Conservation (phyloP, 2,329 filamentous ascomycete genomes). For the Rutstroemia sp. region DNA sequence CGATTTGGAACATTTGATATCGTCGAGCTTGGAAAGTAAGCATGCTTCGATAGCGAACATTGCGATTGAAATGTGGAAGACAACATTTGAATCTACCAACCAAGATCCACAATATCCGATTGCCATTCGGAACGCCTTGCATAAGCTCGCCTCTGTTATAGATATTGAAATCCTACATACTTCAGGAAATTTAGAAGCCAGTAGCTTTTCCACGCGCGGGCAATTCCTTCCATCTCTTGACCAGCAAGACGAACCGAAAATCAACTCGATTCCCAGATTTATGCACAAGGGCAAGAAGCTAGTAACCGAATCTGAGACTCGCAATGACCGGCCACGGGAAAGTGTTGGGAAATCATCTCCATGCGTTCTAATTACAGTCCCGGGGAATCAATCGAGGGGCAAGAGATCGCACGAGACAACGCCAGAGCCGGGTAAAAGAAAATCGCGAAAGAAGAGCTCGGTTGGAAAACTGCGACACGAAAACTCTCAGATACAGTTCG, state of each 20-base stretch:
- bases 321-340: neutral
- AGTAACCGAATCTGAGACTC: too few species aligned
- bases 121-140: slow-evolving; percentile 53
- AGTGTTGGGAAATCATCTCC: slow-evolving; percentile 14
- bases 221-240: slow-evolving; percentile 34
- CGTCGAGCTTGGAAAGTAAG: slow-evolving; percentile 50
- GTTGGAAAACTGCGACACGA: slow-evolving; percentile 62
- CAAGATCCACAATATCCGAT: slow-evolving; percentile 54
- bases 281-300: too few species aligned
- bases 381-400: neutral
- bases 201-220: slow-evolving; percentile 24
- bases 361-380: slow-evolving; percentile 18
- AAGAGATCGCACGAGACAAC: slow-evolving; percentile 23
- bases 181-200: slow-evolving; percentile 29
- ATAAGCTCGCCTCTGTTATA: slow-evolving; percentile 48
- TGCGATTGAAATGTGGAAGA: slow-evolving; percentile 60
- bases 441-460: slow-evolving; percentile 27
- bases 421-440: slow-evolving; percentile 31
- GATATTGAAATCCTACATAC: slow-evolving; percentile 44
- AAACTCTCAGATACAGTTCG: slow-evolving; percentile 75
- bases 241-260: slow-evolving; percentile 12
- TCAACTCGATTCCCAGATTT: too few species aligned
- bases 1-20: slow-evolving; percentile 47
- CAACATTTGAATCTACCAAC: slow-evolving; percentile 53
- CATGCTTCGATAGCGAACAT: slow-evolving; percentile 46